A percentile compares a stretch with the other conserved stretches of the same genome.
Evolutionary conservation across 2,329 filamentous ascomycete genomes (phyloP).

Genomic region (Penicillium sclerotigenum): DNA sequence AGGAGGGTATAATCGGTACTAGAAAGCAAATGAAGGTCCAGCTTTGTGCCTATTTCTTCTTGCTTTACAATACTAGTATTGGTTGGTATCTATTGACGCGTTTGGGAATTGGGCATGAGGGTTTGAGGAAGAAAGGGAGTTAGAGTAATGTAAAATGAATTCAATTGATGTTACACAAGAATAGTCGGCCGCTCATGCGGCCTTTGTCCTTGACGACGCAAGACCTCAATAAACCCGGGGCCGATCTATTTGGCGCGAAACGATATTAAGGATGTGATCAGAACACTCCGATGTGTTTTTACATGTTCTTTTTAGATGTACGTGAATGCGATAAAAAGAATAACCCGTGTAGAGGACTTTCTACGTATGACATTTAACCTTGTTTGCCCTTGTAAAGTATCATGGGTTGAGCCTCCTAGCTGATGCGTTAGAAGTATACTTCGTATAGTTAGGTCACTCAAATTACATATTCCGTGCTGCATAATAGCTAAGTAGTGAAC

Average conservation of each 20-base stretch:
- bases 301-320: too few species aligned
- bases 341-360: too few species aligned
- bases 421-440: too few species aligned
- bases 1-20: conserved; percentile 42
- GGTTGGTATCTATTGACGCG: conserved; percentile 2
- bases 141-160: conserved; percentile 13
- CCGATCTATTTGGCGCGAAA: too few species aligned
- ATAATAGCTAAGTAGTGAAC: not conserved
- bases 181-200: too few species aligned
- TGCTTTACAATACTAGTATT: not conserved
- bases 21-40: conserved; percentile 7
- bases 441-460: not conserved
- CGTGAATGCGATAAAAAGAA: too few species aligned
- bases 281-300: too few species aligned
- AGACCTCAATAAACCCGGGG: too few species aligned
- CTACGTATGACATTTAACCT: too few species aligned
- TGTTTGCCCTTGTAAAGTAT: not conserved
- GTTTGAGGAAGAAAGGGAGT: conserved; percentile 5
- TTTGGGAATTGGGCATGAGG: conserved; percentile 1
- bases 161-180: not conserved
- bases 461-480: not conserved
- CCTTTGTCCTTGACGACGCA: too few species aligned
- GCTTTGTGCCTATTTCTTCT: not conserved
- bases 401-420: not conserved
- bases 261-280: too few species aligned